Percentiles rank a stretch among this genome's conserved stretches.
Conservation (phyloP, 306 rosid genomes). For the Canavalia ensiformis region DNA sequence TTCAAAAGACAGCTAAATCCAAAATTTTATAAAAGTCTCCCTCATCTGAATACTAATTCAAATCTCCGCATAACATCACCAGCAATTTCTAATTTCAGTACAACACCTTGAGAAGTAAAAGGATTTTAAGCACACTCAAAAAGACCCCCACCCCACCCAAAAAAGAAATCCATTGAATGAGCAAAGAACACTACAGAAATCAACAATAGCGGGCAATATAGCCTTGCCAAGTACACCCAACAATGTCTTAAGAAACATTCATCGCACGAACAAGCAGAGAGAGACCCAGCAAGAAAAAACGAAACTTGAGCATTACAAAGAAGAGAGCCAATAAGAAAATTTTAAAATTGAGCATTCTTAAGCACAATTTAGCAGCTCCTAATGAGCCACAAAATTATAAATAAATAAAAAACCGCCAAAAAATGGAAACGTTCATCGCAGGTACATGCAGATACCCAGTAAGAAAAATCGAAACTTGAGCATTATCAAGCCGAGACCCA, state of each 20-base stretch:
- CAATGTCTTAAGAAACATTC: background rate
- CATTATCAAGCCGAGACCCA: slow-evolving; percentile 39
- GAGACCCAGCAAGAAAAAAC: no score
- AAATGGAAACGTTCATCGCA: no score
- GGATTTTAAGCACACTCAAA: background rate
- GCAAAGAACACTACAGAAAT: background rate
- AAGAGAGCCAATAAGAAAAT: no score
- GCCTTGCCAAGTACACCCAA: slow-evolving; percentile 2
- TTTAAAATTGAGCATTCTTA: no score
- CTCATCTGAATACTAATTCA: background rate
- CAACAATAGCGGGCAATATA: slow-evolving; percentile 8
- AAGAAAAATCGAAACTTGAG: slow-evolving; percentile 33
- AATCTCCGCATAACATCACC: slow-evolving; percentile 18
- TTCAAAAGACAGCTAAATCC: background rate
- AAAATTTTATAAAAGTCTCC: background rate
- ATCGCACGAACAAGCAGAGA: background rate
- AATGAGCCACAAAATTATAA: no score
- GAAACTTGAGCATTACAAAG: no score
- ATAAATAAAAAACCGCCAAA: no score
- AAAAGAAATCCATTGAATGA: background rate
- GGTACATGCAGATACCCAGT: background rate
- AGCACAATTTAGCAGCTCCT: no score
- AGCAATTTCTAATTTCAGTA: slow-evolving; percentile 2
- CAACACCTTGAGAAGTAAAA: background rate
- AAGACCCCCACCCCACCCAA: background rate